Percentiles rank a stretch among this genome's conserved stretches.
phyloP scores from a whole-genome alignment of 176 grass and related monocot genomes.

The Aegilops speltoides region DNA sequence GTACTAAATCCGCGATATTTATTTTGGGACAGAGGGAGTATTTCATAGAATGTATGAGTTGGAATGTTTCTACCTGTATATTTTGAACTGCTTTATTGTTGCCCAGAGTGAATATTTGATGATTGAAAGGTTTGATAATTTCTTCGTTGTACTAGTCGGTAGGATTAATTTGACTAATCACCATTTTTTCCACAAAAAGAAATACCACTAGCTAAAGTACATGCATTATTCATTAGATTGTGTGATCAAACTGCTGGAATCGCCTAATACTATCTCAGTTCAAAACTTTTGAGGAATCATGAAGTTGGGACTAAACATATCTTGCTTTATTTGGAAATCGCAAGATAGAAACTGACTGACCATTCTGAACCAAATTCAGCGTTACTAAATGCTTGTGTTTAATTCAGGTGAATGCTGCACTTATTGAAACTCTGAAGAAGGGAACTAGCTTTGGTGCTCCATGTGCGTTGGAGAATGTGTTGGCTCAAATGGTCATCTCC shows the following conservation, averaged over 20 bases:
- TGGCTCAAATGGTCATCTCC: slow-evolving; percentile 96
- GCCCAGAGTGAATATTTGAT: background rate
- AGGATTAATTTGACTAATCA: background rate
- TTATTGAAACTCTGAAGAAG: slow-evolving; percentile 94
- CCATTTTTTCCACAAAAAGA: background rate
- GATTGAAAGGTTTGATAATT: background rate
- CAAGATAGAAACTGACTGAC: background rate
- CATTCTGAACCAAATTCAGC: background rate
- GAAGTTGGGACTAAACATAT: background rate
- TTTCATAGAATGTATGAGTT: background rate
- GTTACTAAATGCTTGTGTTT: background rate
- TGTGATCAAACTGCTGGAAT: slow-evolving; percentile 7
- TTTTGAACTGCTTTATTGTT: background rate
- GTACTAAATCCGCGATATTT: no score
- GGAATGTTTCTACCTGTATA: background rate
- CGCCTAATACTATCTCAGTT: background rate
- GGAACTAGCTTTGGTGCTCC: slow-evolving; percentile 99
- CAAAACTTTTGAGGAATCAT: background rate
- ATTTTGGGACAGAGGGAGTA: no score
- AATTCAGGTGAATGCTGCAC: slow-evolving; percentile 78
- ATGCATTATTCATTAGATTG: background rate
- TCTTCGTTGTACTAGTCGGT: background rate
- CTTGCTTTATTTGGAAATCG: background rate
- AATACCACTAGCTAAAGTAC: background rate
- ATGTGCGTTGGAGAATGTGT: slow-evolving; percentile 75